Conservation (phyloP, 768 basidiomycete genomes). For the Suillus placidus region DNA sequence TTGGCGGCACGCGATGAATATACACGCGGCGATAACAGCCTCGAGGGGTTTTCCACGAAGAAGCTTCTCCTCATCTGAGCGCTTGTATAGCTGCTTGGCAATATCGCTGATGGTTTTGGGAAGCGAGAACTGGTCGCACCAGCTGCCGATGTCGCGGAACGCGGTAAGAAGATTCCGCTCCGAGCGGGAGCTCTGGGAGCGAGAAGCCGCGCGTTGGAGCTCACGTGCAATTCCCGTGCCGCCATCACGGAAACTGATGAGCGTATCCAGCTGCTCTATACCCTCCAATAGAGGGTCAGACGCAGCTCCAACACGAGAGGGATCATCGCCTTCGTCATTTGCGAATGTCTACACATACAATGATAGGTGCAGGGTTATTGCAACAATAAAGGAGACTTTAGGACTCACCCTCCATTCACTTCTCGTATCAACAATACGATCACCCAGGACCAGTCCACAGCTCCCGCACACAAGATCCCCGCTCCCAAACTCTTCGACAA, state of each 20-base stretch:
- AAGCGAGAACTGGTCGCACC: slow-evolving; percentile 95
- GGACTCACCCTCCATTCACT: slow-evolving; percentile 94
- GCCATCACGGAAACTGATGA: slow-evolving; percentile 95
- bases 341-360: slow-evolving; percentile 83
- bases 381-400: slow-evolving; percentile 17
- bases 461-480: slow-evolving; percentile 96
- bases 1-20: slow-evolving; percentile 96
- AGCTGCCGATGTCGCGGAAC: slow-evolving; percentile 88
- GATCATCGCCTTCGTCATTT: slow-evolving; percentile 99
- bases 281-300: slow-evolving; percentile 93
- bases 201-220: slow-evolving; percentile 89
- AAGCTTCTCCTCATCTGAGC: slow-evolving; percentile 93
- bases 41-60: slow-evolving; percentile 89
- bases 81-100: slow-evolving; percentile 96
- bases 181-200: slow-evolving; percentile 74
- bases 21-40: slow-evolving; percentile 95
- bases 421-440: slow-evolving; percentile 94
- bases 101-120: slow-evolving; percentile 94
- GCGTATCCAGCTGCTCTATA: slow-evolving; percentile 91
- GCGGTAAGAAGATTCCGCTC: slow-evolving; percentile 87
- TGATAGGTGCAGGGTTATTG: slow-evolving; percentile 25
- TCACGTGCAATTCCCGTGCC: slow-evolving; percentile 90
- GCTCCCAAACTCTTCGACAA: slow-evolving; percentile 96
- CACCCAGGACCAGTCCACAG: slow-evolving; percentile 94
- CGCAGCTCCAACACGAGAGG: slow-evolving; percentile 98